Conservation (phyloP, 441 rosid genomes). For the Corymbia citriodora region DNA sequence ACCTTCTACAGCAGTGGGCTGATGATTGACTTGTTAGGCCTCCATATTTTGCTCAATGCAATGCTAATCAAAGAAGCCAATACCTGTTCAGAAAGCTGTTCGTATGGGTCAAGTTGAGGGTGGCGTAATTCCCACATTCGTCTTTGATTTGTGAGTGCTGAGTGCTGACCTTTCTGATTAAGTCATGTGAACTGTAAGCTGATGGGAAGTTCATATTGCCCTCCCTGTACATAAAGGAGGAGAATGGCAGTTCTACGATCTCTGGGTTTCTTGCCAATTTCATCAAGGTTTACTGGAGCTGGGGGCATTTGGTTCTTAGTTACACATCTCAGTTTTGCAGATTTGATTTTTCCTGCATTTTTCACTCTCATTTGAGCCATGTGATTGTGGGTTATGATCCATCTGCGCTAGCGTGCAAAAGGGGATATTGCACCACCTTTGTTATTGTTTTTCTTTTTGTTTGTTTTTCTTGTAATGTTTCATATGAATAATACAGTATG, state of each 20-base stretch:
- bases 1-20: slow-evolving; percentile 32
- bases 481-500: background rate
- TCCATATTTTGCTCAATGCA: background rate
- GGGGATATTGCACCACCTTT: background rate
- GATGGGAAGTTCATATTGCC: background rate
- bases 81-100: background rate
- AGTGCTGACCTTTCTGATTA: background rate
- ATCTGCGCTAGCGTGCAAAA: background rate
- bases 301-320: background rate
- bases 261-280: background rate
- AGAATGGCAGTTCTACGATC: background rate
- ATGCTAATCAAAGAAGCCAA: background rate
- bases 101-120: background rate
- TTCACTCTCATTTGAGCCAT: background rate
- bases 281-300: background rate
- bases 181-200: background rate
- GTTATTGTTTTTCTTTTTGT: background rate
- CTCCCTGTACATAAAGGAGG: background rate
- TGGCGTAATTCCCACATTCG: background rate
- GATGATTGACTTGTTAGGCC: slow-evolving; percentile 17
- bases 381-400: background rate
- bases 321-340: background rate
- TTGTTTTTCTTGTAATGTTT: background rate
- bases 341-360: background rate
- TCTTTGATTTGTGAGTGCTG: background rate